Evolutionary conservation across 352 stramenopile genomes (phyloP), one percentile per base, ranked within the genome.

Genomic region (Globisporangium lucens): DNA sequence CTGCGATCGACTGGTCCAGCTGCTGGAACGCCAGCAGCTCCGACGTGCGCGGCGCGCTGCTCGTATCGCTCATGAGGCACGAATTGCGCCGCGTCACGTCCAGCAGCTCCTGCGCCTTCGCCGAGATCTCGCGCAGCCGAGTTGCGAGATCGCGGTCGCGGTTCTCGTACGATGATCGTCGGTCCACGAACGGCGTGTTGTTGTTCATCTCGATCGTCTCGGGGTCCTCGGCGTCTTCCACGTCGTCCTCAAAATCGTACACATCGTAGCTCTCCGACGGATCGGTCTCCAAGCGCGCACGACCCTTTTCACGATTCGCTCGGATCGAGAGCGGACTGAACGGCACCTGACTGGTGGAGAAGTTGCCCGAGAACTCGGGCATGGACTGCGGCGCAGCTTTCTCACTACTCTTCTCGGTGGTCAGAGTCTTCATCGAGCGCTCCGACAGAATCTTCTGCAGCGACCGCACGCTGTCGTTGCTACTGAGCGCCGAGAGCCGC

Each of bases 41-140:
- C 46, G 83, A 91, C 51, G 79, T 71, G 17, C 83, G 79, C 52
- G 83, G 83, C 4, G 81, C 81, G 53, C 82, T 90, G 64, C 75
- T 87, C 38, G 82, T 89, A 66, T 91, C 83, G 66, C 83, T 91
- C 83, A 91, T 89, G 77, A 91, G 82, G 61, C 74, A 86, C 64
- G 82, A 90, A 64, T 90, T 89, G 64, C 83, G 83, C 47, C 80
- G 79, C 29, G 83, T 91, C 43, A 81, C 72, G 22, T 91, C 83
- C 65, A 90, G 65, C 9, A 80, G 73, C 61, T 91, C 83, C 63
- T 90, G 80, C 7, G 83, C 83, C 46, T 76, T 82, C 55, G 77
- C 77, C 24, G 81, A 85, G 27, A 91, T 89, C 65, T 91, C 83
- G 20, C 75, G 78, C 67, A 91, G 77, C 43, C 83, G 74, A 22